Percentiles rank a stretch among this genome's conserved stretches.
Evolutionary conservation across 148 eudicot species (phyloP).

Genomic region (Spergularia bocconei): DNA sequence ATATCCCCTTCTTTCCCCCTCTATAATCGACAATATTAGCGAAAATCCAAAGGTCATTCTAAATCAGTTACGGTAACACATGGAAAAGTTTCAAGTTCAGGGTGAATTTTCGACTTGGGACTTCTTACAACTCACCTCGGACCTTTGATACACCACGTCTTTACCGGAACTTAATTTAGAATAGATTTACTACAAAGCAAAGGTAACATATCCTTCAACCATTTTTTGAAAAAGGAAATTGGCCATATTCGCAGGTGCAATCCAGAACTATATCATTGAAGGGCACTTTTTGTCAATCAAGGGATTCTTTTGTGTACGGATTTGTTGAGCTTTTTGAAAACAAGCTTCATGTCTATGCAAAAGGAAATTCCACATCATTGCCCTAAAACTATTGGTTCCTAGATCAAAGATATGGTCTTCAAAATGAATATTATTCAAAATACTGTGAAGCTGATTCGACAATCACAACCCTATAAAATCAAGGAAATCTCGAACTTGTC

Average conservation of each 20-base stretch:
- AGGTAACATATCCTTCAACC: no score
- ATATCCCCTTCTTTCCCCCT: conserved; percentile 7
- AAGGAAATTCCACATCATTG: background rate
- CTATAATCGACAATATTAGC: background rate
- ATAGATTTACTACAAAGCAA: no score
- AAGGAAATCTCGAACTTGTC: background rate
- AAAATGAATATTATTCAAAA: background rate
- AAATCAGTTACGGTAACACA: background rate
- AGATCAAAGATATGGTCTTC: conserved; percentile 5
- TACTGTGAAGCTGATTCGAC: background rate
- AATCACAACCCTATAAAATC: background rate
- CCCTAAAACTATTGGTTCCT: background rate
- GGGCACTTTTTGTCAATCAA: background rate
- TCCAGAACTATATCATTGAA: background rate
- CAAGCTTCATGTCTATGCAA: conserved; percentile 6
- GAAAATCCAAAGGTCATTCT: background rate
- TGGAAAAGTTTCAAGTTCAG: no score
- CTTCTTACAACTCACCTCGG: no score
- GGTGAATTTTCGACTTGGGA: no score
- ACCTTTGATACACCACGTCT: no score
- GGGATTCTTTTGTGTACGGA: conserved; percentile 7
- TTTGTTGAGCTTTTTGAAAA: conserved; percentile 25
- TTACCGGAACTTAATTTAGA: no score
- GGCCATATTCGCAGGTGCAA: background rate
- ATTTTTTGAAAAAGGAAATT: background rate